Percentiles rank a stretch among this genome's conserved stretches.
Conservation (phyloP, 1,284 basidiomycete genomes). For the Fomitiporia mediterranea region DNA sequence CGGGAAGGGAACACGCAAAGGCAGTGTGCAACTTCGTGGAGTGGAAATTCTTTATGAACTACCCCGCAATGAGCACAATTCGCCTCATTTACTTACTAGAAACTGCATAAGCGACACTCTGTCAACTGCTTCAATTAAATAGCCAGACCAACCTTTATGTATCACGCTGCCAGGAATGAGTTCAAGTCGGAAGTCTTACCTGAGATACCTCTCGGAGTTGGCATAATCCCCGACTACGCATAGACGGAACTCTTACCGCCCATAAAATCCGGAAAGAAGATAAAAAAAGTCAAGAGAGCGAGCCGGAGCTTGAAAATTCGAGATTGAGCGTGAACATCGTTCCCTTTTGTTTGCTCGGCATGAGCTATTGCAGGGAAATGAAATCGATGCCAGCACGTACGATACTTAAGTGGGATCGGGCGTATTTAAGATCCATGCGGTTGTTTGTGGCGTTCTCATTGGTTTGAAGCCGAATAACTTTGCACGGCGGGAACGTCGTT, state of each 20-base stretch:
- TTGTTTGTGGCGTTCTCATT: not conserved
- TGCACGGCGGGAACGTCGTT: not conserved
- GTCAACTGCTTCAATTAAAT: not conserved
- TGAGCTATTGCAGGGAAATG: constrained; percentile 2
- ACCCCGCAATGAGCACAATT: too few relatives aligned
- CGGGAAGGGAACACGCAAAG: too few relatives aligned
- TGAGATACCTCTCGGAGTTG: not conserved
- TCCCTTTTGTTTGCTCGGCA: not conserved
- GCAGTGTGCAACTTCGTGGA: too few relatives aligned
- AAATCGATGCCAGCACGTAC: constrained; percentile 2
- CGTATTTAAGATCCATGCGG: not conserved
- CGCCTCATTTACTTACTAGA: too few relatives aligned
- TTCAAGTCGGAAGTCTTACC: not conserved
- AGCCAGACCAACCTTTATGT: not conserved
- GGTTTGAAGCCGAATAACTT: not conserved
- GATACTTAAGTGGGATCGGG: not conserved
- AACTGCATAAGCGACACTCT: too few relatives aligned
- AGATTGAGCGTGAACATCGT: not conserved
- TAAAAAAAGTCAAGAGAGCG: too few relatives aligned
- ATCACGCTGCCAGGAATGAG: not conserved
- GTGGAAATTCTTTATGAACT: too few relatives aligned
- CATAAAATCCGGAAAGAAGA: too few relatives aligned
- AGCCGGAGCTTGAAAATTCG: too few relatives aligned
- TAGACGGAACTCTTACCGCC: too few relatives aligned
- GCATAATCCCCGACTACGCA: not conserved